phyloP scores from a whole-genome alignment of 1,139 yeast species.

The Saccharomycopsis phalli region DNA sequence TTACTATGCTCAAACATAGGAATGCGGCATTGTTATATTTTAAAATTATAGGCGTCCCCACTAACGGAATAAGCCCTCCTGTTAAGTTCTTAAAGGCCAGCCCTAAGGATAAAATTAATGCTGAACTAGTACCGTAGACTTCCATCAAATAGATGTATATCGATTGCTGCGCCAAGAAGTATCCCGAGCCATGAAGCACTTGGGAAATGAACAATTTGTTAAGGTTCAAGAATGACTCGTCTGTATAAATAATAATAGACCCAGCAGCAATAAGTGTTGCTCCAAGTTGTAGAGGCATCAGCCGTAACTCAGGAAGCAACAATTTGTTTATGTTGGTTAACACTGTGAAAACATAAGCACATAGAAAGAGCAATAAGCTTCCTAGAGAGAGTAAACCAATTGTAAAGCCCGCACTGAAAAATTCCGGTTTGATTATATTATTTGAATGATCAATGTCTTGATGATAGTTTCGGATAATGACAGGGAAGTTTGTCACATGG shows the following conservation, averaged over 20 bases:
- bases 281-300: slow-evolving; percentile 11
- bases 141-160: slow-evolving; percentile 14
- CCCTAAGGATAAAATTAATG: slow-evolving; percentile 12
- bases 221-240: slow-evolving; percentile 3
- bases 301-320: slow-evolving; percentile 11
- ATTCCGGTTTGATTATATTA: slow-evolving; percentile 6
- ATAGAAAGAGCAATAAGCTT: slow-evolving; percentile 3
- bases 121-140: slow-evolving; percentile 11
- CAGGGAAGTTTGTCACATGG: slow-evolving; percentile 15
- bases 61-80: slow-evolving; percentile 11
- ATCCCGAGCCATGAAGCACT: slow-evolving; percentile 16
- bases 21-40: slow-evolving; percentile 10
- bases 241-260: slow-evolving; percentile 5
- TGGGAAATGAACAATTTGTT: slow-evolving; percentile 4
- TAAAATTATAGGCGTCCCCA: slow-evolving; percentile 10
- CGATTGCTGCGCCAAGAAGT: slow-evolving; percentile 16
- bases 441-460: not conserved
- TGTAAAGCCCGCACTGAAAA: slow-evolving; percentile 8
- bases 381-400: slow-evolving; percentile 11
- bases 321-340: not conserved
- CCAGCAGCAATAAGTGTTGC: slow-evolving; percentile 5
- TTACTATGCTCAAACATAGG: slow-evolving; percentile 5
- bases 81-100: slow-evolving; percentile 8
- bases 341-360: not conserved
- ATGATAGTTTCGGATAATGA: slow-evolving; percentile 9